A percentile compares a stretch with the other conserved stretches of the same genome.
Conservation (phyloP, 129 eudicot genomes). For the Helichrysum umbraculigerum region DNA sequence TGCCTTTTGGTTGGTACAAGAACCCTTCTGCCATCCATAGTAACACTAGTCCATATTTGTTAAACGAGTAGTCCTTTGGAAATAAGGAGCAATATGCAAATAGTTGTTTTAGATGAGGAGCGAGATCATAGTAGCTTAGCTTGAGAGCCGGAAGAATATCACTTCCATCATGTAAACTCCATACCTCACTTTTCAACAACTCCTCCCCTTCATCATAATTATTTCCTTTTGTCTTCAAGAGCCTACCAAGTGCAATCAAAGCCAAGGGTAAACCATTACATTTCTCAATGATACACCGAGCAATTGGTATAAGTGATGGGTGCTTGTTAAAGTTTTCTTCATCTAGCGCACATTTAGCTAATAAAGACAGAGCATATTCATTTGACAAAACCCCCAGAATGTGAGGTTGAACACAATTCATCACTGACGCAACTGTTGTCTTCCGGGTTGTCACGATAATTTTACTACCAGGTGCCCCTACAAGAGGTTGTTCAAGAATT, state of each 20-base stretch:
- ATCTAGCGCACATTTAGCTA: background rate
- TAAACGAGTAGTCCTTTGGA: background rate
- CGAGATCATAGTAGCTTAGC: background rate
- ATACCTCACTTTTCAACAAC: background rate
- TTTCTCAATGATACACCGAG: background rate
- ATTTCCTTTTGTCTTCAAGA: background rate
- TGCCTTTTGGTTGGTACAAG: background rate
- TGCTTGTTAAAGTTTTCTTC: background rate
- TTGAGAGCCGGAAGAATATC: background rate
- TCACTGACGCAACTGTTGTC: background rate
- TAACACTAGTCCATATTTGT: no score
- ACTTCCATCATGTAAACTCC: background rate
- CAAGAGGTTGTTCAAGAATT: background rate
- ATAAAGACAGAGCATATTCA: background rate
- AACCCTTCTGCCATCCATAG: no score
- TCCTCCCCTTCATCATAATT: background rate
- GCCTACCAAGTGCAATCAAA: background rate
- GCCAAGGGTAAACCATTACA: background rate
- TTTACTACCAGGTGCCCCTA: background rate
- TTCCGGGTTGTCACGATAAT: conserved; percentile 3
- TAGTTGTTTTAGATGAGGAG: background rate
- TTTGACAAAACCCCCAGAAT: conserved; percentile 4
- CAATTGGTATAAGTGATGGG: background rate
- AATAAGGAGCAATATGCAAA: background rate
- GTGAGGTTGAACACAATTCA: background rate